Conservation (phyloP, 2,329 filamentous ascomycete species). For the Hypoxylon sp. region DNA sequence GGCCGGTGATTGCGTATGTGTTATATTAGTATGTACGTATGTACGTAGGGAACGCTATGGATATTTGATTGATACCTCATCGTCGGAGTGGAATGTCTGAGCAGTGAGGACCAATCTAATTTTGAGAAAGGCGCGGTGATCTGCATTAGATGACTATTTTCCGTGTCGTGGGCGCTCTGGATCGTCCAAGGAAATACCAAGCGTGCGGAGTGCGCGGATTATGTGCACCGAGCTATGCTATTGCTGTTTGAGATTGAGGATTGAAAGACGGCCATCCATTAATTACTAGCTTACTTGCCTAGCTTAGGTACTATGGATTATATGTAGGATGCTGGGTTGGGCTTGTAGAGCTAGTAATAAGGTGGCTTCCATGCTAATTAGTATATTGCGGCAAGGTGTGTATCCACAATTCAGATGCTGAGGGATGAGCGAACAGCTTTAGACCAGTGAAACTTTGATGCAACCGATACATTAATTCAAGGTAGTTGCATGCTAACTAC, state of each 20-base stretch:
- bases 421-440: conserved; percentile 27
- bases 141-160: conserved; percentile 23
- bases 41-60: not conserved
- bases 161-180: conserved; percentile 1
- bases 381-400: too few species aligned
- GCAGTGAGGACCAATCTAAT: conserved; percentile 2
- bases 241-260: conserved; percentile 32
- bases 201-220: conserved; percentile 29
- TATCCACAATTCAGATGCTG: conserved; percentile 28
- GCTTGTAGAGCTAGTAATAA: too few species aligned
- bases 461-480: conserved; percentile 20
- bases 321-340: too few species aligned
- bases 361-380: too few species aligned
- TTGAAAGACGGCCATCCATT: too few species aligned
- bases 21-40: not conserved
- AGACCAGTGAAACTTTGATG: conserved; percentile 32
- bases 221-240: conserved; percentile 11
- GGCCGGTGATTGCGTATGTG: not conserved
- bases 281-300: too few species aligned
- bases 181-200: conserved; percentile 13
- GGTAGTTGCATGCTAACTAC: too few species aligned
- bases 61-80: conserved; percentile 11
- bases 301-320: too few species aligned
- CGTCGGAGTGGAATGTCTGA: conserved; percentile 12
- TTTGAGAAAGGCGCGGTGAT: conserved; percentile 21